Conservation (phyloP, 345 rosid genomes). For the Eucalyptus rudis region DNA sequence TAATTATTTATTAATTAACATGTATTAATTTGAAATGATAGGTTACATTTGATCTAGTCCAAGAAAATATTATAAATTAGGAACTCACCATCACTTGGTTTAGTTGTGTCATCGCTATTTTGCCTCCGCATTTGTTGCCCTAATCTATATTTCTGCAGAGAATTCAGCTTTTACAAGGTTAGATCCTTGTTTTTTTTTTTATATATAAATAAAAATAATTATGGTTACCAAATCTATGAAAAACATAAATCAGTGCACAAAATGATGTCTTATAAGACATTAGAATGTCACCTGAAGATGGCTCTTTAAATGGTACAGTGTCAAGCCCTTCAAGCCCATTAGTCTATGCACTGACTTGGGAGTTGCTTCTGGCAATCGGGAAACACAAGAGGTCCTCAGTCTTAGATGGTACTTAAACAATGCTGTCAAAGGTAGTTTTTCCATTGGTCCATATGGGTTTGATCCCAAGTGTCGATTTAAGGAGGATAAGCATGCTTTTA, state of each 20-base stretch:
- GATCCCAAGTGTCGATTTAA: background rate
- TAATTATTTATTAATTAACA: background rate
- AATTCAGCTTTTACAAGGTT: background rate
- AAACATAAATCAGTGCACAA: background rate
- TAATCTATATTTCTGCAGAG: constrained; percentile 64
- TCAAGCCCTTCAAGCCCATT: constrained; percentile 92
- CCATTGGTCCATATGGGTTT: background rate
- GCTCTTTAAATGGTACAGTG: constrained; percentile 86
- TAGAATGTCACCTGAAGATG: constrained; percentile 65
- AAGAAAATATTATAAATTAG: background rate
- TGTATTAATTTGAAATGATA: background rate
- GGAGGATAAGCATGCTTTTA: background rate
- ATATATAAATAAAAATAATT: background rate
- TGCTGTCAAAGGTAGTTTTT: too few relatives aligned
- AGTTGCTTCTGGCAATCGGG: constrained; percentile 53
- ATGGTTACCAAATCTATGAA: background rate
- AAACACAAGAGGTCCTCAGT: background rate
- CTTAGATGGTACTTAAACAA: background rate
- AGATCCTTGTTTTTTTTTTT: background rate
- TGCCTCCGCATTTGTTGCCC: constrained; percentile 62
- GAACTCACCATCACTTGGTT: constrained; percentile 30
- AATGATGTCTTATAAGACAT: background rate
- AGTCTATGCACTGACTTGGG: constrained; percentile 77
- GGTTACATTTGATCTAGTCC: background rate
- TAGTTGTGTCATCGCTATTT: constrained; percentile 15